Evolutionary conservation across 1,139 yeast genomes (phyloP), one percentile per base, ranked within the genome.

Genomic region (Zygoascus meyerae): DNA sequence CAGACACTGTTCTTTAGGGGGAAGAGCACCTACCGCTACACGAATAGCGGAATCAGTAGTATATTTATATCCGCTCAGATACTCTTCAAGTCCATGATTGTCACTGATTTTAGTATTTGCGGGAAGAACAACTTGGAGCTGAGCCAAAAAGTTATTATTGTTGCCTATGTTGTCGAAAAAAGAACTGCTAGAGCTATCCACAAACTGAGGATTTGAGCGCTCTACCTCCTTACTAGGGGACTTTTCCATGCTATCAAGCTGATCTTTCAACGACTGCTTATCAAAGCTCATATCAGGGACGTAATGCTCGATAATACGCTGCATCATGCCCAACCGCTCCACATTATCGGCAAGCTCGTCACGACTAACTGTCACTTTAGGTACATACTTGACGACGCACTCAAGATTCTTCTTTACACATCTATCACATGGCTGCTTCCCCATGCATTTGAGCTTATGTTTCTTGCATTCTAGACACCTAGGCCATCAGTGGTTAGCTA

Each of bases 381-480:
- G 34, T 3, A 34, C 36, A 2, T 11, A 32, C 28, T 17, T 32
- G n/a, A 26, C 34, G 16, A 33, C 26, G 17, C 47, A 44, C 29
- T 38, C 42, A 5, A 44, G 16, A 5, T 33, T 15, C 14, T 34
- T 38, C 15, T 39, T 37, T 32, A 39, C 33, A 18, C 47, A 44
- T 32, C 47, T 26, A 29, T 44, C 43, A 18, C 47, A 44, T 12
- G 47, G 47, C 21, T 37, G 33, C 12, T 40, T 34, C 12, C 47
- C 47, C n/a, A 15, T 31, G 39, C 47, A 44, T 18, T 38, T 38
- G 18, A 37, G 43, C 29, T 44, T 44, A 11, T 33, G 47, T n/a
- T 21, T 33, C 18, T 40, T 37, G 28, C 47, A 44, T 39, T 44
- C 47, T 11, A 44, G 34, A 17, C 47, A 44, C 7, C 47, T 44